Percentiles rank a stretch among this genome's conserved stretches.
phyloP scores from a whole-genome alignment of 441 rosid genomes.

The Gossypium gossypioides region DNA sequence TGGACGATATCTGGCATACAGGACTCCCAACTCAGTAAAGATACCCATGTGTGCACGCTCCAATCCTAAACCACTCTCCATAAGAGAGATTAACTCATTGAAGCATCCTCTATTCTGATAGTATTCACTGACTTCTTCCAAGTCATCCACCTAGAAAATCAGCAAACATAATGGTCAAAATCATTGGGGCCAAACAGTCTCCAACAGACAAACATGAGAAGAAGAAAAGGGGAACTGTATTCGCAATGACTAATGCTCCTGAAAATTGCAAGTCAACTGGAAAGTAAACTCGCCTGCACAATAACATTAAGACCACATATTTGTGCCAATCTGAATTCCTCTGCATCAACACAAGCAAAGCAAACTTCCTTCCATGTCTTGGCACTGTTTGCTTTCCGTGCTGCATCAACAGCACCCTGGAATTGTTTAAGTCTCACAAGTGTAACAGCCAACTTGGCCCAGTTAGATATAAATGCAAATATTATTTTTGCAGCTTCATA shows the following conservation, averaged over 20 bases:
- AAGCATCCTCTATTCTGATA: constrained; percentile 99
- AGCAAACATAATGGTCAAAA: not conserved
- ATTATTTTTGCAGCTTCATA: constrained; percentile 97
- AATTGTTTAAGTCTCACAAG: constrained; percentile 88
- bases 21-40: constrained; percentile 94
- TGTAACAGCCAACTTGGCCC: constrained; percentile 96
- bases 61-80: constrained; percentile 97
- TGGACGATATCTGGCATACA: constrained; percentile 90
- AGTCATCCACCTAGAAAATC: constrained; percentile 73
- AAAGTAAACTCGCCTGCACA: constrained; percentile 53
- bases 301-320: constrained; percentile 95
- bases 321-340: constrained; percentile 98
- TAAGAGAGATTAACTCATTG: constrained; percentile 89
- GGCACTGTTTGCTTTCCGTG: constrained; percentile 96
- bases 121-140: constrained; percentile 94
- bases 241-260: not conserved
- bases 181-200: not conserved
- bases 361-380: constrained; percentile 99
- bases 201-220: not conserved
- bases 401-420: constrained; percentile 99
- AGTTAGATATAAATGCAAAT: constrained; percentile 88
- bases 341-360: constrained; percentile 99
- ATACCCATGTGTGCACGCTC: constrained; percentile 99
- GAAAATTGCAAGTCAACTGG: not conserved
- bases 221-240: not conserved